These are phyloP conservation scores for Gaertneriomyces sp. DNA, from an alignment of 192 early-diverging fungal species.

Conservation along the genomic window DNA sequence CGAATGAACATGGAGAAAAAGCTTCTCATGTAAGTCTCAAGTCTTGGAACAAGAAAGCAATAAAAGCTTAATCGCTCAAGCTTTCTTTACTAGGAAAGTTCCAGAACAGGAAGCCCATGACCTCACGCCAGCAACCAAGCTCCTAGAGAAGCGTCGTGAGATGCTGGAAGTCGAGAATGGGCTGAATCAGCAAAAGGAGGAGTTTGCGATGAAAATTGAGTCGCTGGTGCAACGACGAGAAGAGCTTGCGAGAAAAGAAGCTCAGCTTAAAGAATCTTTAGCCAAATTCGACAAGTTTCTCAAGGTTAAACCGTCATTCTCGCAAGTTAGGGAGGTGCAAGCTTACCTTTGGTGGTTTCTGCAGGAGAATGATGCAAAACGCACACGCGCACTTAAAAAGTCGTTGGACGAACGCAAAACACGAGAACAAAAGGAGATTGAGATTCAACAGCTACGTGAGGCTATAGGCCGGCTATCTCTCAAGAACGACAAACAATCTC, in stretches of 20 bases:
- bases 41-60: background rate
- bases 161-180: constrained; percentile 66
- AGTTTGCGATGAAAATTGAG: constrained; percentile 65
- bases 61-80: background rate
- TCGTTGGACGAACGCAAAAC: constrained; percentile 55
- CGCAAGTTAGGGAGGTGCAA: no score
- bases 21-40: constrained; percentile 41
- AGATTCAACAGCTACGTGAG: constrained; percentile 46
- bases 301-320: constrained; percentile 34
- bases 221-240: constrained; percentile 52
- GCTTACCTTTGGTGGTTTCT: background rate
- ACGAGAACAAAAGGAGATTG: constrained; percentile 51
- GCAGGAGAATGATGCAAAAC: constrained; percentile 66
- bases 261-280: constrained; percentile 51
- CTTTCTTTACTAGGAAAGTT: constrained; percentile 37
- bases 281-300: constrained; percentile 66
- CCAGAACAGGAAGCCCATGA: constrained; percentile 61
- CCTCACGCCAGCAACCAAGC: constrained; percentile 55
- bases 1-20: constrained; percentile 53
- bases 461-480: constrained; percentile 20
- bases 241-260: constrained; percentile 56
- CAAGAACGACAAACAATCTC: constrained; percentile 39
- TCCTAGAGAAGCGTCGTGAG: constrained; percentile 59
- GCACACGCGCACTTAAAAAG: constrained; percentile 59
- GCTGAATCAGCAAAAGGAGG: constrained; percentile 56